Evolutionary conservation across 441 rosid genomes (phyloP).

Genomic region (Pelargonium myrrhifolium): DNA sequence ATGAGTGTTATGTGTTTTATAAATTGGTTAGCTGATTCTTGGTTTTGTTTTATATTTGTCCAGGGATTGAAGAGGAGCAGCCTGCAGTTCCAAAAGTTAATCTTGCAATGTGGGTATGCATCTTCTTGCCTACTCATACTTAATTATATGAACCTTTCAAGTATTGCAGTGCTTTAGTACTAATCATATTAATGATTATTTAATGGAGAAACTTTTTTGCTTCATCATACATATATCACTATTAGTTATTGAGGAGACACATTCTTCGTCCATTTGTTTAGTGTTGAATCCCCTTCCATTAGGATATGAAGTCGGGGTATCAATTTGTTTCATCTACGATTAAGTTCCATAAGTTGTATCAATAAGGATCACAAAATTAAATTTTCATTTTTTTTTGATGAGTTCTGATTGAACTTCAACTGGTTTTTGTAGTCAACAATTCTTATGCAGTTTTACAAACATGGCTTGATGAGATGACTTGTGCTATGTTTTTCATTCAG

Average conservation of each 20-base stretch:
- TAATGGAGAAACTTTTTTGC: too few relatives aligned
- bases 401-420: neutral
- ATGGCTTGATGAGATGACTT: constrained; percentile 13
- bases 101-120: constrained; percentile 97
- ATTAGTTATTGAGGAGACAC: neutral
- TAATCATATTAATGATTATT: too few relatives aligned
- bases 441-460: neutral
- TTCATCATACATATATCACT: neutral
- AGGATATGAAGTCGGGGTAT: neutral
- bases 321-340: neutral
- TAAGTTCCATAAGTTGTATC: neutral
- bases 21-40: constrained; percentile 2
- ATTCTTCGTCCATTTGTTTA: neutral
- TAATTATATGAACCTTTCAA: neutral
- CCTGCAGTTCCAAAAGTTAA: constrained; percentile 49
- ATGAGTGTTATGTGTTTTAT: constrained; percentile 22
- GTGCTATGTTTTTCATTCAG: constrained; percentile 33
- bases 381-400: neutral
- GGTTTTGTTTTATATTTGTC: constrained; percentile 5
- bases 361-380: neutral
- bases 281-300: neutral
- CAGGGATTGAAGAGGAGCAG: constrained; percentile 52
- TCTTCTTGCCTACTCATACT: constrained; percentile 4
- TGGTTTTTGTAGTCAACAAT: neutral
- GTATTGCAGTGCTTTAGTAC: too few relatives aligned